These are phyloP conservation scores for Trichoderma virens DNA, from an alignment of 495 filamentous ascomycete genomes.

Conservation along the genomic window DNA sequence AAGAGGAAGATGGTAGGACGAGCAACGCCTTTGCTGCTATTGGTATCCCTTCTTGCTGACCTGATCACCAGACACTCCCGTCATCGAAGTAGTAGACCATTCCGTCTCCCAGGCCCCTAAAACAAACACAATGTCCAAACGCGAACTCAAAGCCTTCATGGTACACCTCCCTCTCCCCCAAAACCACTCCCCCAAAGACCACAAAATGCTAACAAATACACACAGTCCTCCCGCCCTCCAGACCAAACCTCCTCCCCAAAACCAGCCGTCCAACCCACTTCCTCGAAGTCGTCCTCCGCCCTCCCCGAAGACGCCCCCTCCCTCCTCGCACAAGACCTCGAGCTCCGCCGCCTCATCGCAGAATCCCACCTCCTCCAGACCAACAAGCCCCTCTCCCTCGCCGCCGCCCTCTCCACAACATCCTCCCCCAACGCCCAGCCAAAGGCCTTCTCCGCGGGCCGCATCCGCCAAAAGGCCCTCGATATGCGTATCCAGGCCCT, in stretches of 20 bases:
- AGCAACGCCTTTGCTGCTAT: background rate
- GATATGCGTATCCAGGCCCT: slow-evolving; percentile 76
- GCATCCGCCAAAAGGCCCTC: slow-evolving; percentile 58
- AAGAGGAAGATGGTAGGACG: slow-evolving; percentile 14
- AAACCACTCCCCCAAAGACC: slow-evolving; percentile 5
- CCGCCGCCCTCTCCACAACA: slow-evolving; percentile 15
- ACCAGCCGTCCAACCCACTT: slow-evolving; percentile 17
- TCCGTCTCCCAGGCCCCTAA: slow-evolving; percentile 26
- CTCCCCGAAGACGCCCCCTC: slow-evolving; percentile 44
- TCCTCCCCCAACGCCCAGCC: slow-evolving; percentile 13
- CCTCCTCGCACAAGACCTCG: slow-evolving; percentile 81
- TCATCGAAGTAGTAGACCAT: slow-evolving; percentile 62
- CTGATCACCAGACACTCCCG: slow-evolving; percentile 15
- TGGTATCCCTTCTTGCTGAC: background rate
- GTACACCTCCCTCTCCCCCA: slow-evolving; percentile 32
- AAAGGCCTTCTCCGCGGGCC: slow-evolving; percentile 30
- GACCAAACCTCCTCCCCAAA: slow-evolving; percentile 21
- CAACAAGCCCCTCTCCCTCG: slow-evolving; percentile 15
- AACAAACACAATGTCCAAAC: slow-evolving; percentile 48
- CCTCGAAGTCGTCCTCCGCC: slow-evolving; percentile 24
- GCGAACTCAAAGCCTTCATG: slow-evolving; percentile 71
- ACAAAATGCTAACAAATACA: slow-evolving; percentile 41
- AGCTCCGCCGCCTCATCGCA: slow-evolving; percentile 75
- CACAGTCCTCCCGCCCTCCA: slow-evolving; percentile 36
- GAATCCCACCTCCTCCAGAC: slow-evolving; percentile 83